phyloP scores from a whole-genome alignment of 371 early-diverging fungal genomes.

The Saksenaea vasiformis region DNA sequence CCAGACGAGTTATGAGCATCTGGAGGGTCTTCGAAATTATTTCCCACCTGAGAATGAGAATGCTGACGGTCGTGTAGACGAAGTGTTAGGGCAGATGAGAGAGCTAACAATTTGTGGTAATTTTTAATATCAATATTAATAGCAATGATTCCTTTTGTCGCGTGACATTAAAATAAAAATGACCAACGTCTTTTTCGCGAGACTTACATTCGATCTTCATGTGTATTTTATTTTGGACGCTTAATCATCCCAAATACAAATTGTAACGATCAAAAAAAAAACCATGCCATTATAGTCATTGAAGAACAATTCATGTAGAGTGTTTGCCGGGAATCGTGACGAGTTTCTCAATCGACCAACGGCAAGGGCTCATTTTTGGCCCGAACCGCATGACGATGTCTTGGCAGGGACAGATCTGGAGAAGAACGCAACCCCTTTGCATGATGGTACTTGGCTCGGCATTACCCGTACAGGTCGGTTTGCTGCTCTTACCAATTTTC shows the following conservation, averaged over 20 bases:
- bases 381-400: constrained; percentile 29
- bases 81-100: constrained; percentile 86
- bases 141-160: constrained; percentile 10
- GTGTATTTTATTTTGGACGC: constrained; percentile 67
- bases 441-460: constrained; percentile 64
- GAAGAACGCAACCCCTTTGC: constrained; percentile 13
- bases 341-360: constrained; percentile 56
- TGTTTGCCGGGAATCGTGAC: constrained; percentile 65
- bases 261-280: constrained; percentile 40
- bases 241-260: constrained; percentile 53
- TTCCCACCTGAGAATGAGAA: constrained; percentile 58
- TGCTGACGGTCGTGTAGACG: constrained; percentile 71
- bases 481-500: constrained; percentile 60
- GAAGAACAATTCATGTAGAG: constrained; percentile 30
- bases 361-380: constrained; percentile 59
- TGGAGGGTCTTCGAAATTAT: constrained; percentile 55
- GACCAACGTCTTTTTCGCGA: no score
- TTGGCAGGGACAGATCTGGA: constrained; percentile 48
- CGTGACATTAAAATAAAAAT: constrained; percentile 15
- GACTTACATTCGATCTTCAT: constrained; percentile 16
- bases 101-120: constrained; percentile 87
- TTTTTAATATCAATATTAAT: constrained; percentile 22
- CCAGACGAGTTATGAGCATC: constrained; percentile 71
- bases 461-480: constrained; percentile 54
- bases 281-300: neutral